Evolutionary conservation across 2,329 filamentous ascomycete genomes (phyloP), one percentile per base, ranked within the genome.

Genomic region (Botryotinia calthae): DNA sequence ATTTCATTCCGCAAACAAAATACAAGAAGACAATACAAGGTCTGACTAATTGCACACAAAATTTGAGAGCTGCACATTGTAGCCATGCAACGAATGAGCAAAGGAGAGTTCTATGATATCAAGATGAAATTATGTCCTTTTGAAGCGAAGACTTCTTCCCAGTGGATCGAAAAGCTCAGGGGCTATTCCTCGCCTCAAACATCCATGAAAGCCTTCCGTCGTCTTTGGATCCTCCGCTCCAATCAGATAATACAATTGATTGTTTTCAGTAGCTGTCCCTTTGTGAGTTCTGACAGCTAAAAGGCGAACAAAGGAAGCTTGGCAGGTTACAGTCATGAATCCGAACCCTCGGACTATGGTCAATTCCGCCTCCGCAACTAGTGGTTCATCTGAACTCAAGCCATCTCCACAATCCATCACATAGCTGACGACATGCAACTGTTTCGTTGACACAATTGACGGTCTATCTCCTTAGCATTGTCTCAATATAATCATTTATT

Each of bases 321-420:
- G 65, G 48, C 34, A 67, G 6, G 20, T 37, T n/a, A 8, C 28
- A 67, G 25, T 22, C 34, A 42, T 42, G 34, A 67, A 56, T 20
- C 16, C 48, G 48, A 56, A 42, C 16, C 48, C 48, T 42, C 48
- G 48, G 64, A 54, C 48, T 42, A 10, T 54, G 22, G 48, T 31
- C 18, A 28, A 56, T 40, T 18, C 48, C 48, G 37, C 48, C n/a
- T 68, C 65, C 48, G 31, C 44, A 66, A 46, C 51, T 7, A 14
- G 2, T 67, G 42, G 48, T 56, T 68, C 65, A 42, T 56, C 48
- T 68, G 34, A 68, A 42, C 65, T 68, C 22, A 28, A 40, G 46
- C 31, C 31, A 46, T 64, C 44, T 51, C 20, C 42, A 65, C 42
- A 31, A 46, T 63, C 22, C 28, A 37, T 37, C 28, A n/a, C 10